Percentiles rank a stretch among this genome's conserved stretches.
These are phyloP conservation scores for Geranomyces michiganensis DNA, from an alignment of 192 early-diverging fungal genomes.

Conservation along the genomic window DNA sequence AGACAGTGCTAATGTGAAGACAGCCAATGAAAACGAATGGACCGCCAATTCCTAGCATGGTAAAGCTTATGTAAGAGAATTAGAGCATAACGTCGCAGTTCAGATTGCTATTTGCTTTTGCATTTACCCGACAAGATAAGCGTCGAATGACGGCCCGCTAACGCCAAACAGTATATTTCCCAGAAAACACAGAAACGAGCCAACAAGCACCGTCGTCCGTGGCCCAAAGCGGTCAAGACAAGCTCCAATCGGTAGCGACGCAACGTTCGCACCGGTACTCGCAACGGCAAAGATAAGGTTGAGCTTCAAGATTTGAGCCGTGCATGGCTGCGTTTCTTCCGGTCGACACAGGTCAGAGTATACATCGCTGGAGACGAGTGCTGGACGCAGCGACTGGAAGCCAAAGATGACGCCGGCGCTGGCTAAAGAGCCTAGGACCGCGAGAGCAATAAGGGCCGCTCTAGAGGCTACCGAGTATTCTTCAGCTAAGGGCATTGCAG, in stretches of 20 bases:
- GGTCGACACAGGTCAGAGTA: slow-evolving; percentile 16
- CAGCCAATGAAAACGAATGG: slow-evolving; percentile 26
- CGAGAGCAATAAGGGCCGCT: slow-evolving; percentile 15
- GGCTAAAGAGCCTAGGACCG: slow-evolving; percentile 13
- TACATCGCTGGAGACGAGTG: slow-evolving; percentile 14
- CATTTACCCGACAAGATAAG: slow-evolving; percentile 15
- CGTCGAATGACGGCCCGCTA: slow-evolving; percentile 25
- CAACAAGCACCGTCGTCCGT: slow-evolving; percentile 19
- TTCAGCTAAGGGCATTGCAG: slow-evolving; percentile 21
- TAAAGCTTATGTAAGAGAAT: too few species aligned
- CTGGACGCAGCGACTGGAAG: slow-evolving; percentile 30
- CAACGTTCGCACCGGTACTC: slow-evolving; percentile 24
- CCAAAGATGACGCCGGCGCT: slow-evolving; percentile 34
- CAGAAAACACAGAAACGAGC: slow-evolving; percentile 13
- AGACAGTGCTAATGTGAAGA: slow-evolving; percentile 28
- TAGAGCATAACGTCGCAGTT: neutral
- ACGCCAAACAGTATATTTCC: slow-evolving; percentile 26
- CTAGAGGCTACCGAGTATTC: slow-evolving; percentile 20
- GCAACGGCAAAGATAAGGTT: slow-evolving; percentile 32
- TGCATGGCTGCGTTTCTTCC: slow-evolving; percentile 26
- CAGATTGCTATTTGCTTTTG: neutral
- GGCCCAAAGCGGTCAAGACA: slow-evolving; percentile 26
- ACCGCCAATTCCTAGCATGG: slow-evolving; percentile 23
- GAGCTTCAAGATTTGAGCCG: slow-evolving; percentile 22
- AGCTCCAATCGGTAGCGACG: slow-evolving; percentile 30